Conservation (phyloP, 306 rosid species). For the Cotoneaster glaucophyllus region DNA sequence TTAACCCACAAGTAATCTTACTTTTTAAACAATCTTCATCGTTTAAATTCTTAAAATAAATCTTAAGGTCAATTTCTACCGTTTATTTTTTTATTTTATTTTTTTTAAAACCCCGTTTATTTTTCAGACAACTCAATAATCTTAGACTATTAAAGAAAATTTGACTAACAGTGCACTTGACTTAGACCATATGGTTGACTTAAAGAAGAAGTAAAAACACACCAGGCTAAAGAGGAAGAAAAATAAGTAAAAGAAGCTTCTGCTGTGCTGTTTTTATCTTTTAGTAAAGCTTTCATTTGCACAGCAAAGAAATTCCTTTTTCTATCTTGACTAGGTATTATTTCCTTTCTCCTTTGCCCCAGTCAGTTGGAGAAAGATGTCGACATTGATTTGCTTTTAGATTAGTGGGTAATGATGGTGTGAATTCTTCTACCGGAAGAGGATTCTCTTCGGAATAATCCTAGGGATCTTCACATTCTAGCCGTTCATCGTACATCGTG, state of each 20-base stretch:
- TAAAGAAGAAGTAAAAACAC: neutral
- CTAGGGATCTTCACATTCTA: fast-evolving
- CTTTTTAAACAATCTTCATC: no score
- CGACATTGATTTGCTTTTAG: constrained; percentile 13
- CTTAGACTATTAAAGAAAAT: neutral
- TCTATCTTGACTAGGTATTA: neutral
- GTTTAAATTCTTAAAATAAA: neutral
- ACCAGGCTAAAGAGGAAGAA: no score
- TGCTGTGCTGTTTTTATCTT: neutral
- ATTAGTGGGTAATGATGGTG: constrained; percentile 1
- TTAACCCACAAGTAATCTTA: no score
- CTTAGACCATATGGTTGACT: constrained; percentile 15
- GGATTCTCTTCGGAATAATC: fast-evolving
- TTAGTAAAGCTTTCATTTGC: neutral
- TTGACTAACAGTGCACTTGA: neutral
- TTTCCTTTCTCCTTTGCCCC: neutral
- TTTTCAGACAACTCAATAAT: no score
- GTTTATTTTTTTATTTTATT: no score
- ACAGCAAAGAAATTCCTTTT: neutral
- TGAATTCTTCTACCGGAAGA: neutral
- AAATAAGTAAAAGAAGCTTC: neutral
- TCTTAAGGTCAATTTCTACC: no score
- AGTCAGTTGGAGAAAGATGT: constrained; percentile 13
- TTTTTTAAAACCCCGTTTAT: no score
- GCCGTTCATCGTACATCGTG: fast-evolving